Percentiles rank a stretch among this genome's conserved stretches.
Conservation (phyloP, 2,329 filamentous ascomycete genomes). For the Fusarium domesticum region DNA sequence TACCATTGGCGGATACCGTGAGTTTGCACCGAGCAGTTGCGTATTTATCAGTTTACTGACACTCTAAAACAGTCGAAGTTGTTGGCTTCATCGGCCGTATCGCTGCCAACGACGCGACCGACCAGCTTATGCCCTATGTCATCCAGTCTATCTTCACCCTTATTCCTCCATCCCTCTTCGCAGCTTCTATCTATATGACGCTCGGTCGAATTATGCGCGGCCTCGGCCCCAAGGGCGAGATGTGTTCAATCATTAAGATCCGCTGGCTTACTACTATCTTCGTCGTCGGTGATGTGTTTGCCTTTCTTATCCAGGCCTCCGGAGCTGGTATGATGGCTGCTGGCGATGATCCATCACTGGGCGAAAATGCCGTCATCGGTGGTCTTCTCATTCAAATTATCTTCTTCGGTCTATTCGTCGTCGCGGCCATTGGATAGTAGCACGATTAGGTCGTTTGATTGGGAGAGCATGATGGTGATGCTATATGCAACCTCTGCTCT, state of each 20-base stretch:
- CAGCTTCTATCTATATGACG: conserved; percentile 47
- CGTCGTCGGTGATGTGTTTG: too few relatives aligned
- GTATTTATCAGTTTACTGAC: background rate
- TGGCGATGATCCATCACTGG: too few relatives aligned
- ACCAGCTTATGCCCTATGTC: conserved; percentile 29
- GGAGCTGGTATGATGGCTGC: too few relatives aligned
- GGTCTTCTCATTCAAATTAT: too few relatives aligned
- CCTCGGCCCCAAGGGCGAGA: conserved; percentile 26
- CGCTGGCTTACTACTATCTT: conserved; percentile 49
- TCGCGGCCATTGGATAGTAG: too few relatives aligned
- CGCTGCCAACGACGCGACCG: conserved; percentile 22
- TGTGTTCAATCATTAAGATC: conserved; percentile 36
- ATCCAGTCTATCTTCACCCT: conserved; percentile 33
- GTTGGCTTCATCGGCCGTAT: conserved; percentile 34
- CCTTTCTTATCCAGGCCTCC: too few relatives aligned
- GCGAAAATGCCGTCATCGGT: too few relatives aligned
- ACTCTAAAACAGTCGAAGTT: conserved; percentile 35
- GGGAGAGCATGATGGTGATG: conserved; percentile 34
- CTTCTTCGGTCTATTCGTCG: conserved; percentile 43
- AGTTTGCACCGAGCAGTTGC: too few relatives aligned
- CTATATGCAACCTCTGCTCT: conserved; percentile 36
- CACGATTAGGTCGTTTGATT: conserved; percentile 23
- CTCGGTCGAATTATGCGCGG: conserved; percentile 39
- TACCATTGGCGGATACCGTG: conserved; percentile 40
- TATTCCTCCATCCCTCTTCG: conserved; percentile 35